Evolutionary conservation across 768 basidiomycete genomes (phyloP), one percentile per base, ranked within the genome.

Genomic region (Suillus tomentosus): DNA sequence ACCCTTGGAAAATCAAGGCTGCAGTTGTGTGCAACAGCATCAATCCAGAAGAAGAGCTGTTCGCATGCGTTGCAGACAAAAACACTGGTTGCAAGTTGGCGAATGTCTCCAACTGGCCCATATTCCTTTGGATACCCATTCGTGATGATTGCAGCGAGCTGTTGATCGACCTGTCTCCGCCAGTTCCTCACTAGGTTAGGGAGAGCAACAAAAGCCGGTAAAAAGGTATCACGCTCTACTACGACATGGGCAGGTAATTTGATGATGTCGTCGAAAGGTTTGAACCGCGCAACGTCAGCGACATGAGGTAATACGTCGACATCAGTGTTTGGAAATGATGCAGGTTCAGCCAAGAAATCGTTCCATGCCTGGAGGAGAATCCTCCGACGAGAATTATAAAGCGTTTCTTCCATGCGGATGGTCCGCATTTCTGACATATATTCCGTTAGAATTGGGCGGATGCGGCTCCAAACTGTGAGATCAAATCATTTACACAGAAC

Each of bases 351-450:
- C n/a, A 59, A 58, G 7, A 76, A 74, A 9, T 65, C 64, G 37
- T 60, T 17, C 76, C 74, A 75, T 56, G 69, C 67, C 34, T 74
- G 69, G 58, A 69, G 43, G 48, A 77, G 72, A 56, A 66, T 8
- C 36, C 60, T 64, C 43, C 74, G 76, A 63, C 76, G 73, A 57
- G 31, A 15, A 54, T 60, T 47, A 37, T 75, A 77, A 9, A 75
- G 67, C 48, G 60, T 73, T 48, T 76, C 72, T 64, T 75, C 74
- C 66, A 68, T 68, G 24, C 71, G 67, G 62, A 75, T 68, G 56
- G 72, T 74, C 61, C 69, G 73, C 76, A 76, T 77, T 17, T 63
- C 68, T 15, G 66, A 40, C 74, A 75, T 75, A 60, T 74, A 69
- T 9, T 67, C 69, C 42, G 48, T 60, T 17, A 77, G 64, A 48